These are phyloP conservation scores for Populus hybrid DNA, from an alignment of 441 rosid genomes.

Conservation along the genomic window DNA sequence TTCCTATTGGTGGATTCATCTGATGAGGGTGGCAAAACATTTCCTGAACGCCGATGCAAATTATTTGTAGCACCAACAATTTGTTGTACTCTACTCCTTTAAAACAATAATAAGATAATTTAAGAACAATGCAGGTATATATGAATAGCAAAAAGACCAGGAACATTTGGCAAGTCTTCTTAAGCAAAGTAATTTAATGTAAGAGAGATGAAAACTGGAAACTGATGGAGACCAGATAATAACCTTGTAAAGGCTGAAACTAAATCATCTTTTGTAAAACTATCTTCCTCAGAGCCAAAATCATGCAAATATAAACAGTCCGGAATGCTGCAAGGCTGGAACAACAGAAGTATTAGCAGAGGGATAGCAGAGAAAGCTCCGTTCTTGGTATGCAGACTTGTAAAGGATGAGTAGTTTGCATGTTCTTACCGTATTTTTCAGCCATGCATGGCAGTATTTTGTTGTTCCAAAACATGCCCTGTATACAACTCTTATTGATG, in stretches of 20 bases:
- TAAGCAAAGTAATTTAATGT: not conserved
- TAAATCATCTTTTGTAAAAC: slow-evolving; percentile 87
- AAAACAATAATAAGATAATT: slow-evolving; percentile 9
- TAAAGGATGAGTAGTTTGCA: slow-evolving; percentile 5
- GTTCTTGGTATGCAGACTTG: not conserved
- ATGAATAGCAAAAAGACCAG: not conserved
- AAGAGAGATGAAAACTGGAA: not conserved
- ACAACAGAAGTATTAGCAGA: slow-evolving; percentile 19
- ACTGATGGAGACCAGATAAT: not conserved
- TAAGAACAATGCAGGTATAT: not conserved
- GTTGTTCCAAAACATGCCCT: slow-evolving; percentile 95
- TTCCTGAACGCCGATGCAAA: slow-evolving; percentile 49
- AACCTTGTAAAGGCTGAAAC: slow-evolving; percentile 75
- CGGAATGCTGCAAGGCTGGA: slow-evolving; percentile 78
- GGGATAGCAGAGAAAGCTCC: not conserved
- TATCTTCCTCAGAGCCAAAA: slow-evolving; percentile 82
- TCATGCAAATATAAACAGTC: slow-evolving; percentile 86
- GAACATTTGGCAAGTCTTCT: not conserved
- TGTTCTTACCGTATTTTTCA: slow-evolving; percentile 67
- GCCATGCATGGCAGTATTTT: slow-evolving; percentile 89
- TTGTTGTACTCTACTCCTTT: slow-evolving; percentile 58
- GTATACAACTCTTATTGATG: slow-evolving; percentile 10
- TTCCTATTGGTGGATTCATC: slow-evolving; percentile 41
- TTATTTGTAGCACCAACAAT: slow-evolving; percentile 46
- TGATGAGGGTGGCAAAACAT: slow-evolving; percentile 50